These are phyloP conservation scores for Liquidambar formosana DNA, from an alignment of 164 flowering plant genomes.

Conservation along the genomic window DNA sequence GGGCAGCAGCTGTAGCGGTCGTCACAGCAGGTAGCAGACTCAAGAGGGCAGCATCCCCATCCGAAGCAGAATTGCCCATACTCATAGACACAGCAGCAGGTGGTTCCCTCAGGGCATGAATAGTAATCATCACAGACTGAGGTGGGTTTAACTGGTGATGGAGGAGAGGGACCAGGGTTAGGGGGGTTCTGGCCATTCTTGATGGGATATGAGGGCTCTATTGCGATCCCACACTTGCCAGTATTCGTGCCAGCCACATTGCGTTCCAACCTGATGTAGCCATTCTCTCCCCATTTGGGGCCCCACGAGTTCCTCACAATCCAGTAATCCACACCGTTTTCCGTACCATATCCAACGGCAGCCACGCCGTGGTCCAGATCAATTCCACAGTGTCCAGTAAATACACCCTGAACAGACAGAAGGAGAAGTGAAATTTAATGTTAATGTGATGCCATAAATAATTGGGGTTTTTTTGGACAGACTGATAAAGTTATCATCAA, in stretches of 20 bases:
- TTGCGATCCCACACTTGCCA: conserved; percentile 54
- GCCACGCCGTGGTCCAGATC: conserved; percentile 48
- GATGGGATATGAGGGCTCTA: conserved; percentile 45
- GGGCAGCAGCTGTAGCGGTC: conserved; percentile 52
- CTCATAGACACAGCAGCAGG: conserved; percentile 43
- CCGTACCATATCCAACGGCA: conserved; percentile 47
- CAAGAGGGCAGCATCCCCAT: conserved; percentile 59
- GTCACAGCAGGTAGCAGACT: conserved; percentile 52
- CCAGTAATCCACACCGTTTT: conserved; percentile 48
- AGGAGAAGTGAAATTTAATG: not conserved
- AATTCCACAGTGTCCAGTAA: conserved; percentile 47
- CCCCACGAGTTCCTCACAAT: conserved; percentile 64
- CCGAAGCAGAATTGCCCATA: conserved; percentile 36
- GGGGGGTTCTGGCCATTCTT: conserved; percentile 47
- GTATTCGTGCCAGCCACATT: conserved; percentile 17
- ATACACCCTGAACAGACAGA: conserved; percentile 38
- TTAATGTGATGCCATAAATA: no score
- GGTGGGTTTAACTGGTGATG: conserved; percentile 36
- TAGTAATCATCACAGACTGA: conserved; percentile 37
- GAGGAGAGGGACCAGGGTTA: conserved; percentile 42
- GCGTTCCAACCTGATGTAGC: conserved; percentile 47
- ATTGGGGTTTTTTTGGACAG: no score
- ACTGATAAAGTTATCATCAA: no score
- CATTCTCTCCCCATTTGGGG: conserved; percentile 45
- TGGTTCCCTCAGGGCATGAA: conserved; percentile 37